Conservation (phyloP, 2,329 filamentous ascomycete genomes). For the Eutypa lata region DNA sequence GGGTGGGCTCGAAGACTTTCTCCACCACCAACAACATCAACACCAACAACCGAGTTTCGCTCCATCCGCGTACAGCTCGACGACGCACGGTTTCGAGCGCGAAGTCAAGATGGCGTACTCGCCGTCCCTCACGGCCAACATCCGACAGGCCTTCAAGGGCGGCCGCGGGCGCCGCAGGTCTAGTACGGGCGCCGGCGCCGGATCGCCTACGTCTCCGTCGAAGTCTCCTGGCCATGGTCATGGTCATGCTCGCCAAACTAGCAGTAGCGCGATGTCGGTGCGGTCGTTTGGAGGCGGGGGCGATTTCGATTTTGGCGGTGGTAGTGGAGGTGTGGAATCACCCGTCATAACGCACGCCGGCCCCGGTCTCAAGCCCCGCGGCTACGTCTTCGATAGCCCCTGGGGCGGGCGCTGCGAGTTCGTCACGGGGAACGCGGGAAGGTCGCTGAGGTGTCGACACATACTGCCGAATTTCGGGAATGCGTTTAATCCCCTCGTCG, state of each 20-base stretch:
- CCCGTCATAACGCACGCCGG: constrained; percentile 40
- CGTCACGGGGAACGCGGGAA: constrained; percentile 71
- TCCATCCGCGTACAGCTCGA: constrained; percentile 7
- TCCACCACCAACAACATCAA: neutral
- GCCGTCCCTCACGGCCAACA: constrained; percentile 45
- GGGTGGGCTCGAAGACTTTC: neutral
- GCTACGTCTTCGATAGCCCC: constrained; percentile 77
- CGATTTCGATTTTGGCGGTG: constrained; percentile 24
- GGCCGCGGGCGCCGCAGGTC: constrained; percentile 27
- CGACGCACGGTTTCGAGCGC: constrained; percentile 43
- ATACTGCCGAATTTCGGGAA: constrained; percentile 48
- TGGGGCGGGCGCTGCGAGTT: constrained; percentile 91
- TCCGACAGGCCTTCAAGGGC: constrained; percentile 42
- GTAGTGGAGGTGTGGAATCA: constrained; percentile 24
- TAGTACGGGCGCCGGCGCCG: constrained; percentile 20
- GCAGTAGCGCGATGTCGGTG: constrained; percentile 32
- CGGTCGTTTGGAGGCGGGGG: constrained; percentile 30
- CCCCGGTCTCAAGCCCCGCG: constrained; percentile 51
- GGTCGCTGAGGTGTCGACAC: constrained; percentile 72
- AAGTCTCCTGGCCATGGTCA: constrained; percentile 4
- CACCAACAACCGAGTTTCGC: neutral
- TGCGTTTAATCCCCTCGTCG: constrained; percentile 43
- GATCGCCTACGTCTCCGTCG: constrained; percentile 22
- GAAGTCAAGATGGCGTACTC: constrained; percentile 58
- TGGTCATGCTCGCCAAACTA: constrained; percentile 27